These are phyloP conservation scores for Dittrichia graveolens DNA, from an alignment of 129 eudicot species.

Conservation along the genomic window DNA sequence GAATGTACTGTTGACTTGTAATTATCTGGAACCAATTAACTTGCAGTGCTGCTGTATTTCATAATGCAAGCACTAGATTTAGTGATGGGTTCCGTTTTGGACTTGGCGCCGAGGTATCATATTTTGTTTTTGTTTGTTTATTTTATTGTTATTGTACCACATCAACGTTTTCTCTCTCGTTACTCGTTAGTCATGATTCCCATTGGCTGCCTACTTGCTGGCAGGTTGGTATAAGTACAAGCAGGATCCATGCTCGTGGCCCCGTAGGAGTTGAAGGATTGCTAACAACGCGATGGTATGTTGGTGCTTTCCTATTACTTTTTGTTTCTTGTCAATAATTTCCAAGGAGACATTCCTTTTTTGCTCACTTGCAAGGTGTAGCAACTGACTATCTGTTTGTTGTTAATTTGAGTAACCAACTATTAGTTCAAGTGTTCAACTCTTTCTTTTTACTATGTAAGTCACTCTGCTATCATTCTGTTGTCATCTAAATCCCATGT, in stretches of 20 bases:
- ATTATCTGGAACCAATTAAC: neutral
- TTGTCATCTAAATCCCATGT: too few relatives aligned
- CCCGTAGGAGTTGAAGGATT: slow-evolving; percentile 99
- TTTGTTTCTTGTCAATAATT: neutral
- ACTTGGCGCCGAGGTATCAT: slow-evolving; percentile 91
- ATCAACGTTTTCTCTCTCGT: neutral
- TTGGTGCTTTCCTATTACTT: neutral
- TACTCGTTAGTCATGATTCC: neutral
- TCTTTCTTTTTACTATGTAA: too few relatives aligned
- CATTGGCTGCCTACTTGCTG: slow-evolving; percentile 4
- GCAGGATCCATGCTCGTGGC: slow-evolving; percentile 99
- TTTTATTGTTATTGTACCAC: neutral
- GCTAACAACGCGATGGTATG: slow-evolving; percentile 93
- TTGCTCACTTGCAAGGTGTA: too few relatives aligned
- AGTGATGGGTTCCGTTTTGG: slow-evolving; percentile 97
- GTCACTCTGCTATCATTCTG: too few relatives aligned
- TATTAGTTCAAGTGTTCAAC: too few relatives aligned
- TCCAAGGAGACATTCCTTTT: neutral
- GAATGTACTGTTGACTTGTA: neutral
- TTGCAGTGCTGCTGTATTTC: slow-evolving; percentile 96
- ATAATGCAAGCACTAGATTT: slow-evolving; percentile 96
- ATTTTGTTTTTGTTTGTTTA: slow-evolving; percentile 2
- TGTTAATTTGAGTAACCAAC: neutral
- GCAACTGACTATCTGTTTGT: neutral
- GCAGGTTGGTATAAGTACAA: slow-evolving; percentile 96